phyloP scores from a whole-genome alignment of 148 eudicot genomes.

The Amaranthus hypochondriacus region DNA sequence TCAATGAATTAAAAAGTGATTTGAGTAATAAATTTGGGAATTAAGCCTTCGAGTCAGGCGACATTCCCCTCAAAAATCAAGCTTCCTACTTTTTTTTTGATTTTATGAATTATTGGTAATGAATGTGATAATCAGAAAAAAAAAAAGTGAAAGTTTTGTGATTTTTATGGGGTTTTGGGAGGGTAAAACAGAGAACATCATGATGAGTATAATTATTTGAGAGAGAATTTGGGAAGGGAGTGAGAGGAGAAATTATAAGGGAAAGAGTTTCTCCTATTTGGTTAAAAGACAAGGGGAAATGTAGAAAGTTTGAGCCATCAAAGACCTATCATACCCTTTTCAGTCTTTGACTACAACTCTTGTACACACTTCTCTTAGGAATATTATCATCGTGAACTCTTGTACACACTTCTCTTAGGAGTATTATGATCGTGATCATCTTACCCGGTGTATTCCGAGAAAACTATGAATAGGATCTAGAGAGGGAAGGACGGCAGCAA shows the following conservation, averaged over 20 bases:
- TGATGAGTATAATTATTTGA: conserved; percentile 38
- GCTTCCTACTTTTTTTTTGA: conserved; percentile 22
- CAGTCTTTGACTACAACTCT: conserved; percentile 5
- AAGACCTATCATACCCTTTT: conserved; percentile 8
- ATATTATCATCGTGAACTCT: neutral
- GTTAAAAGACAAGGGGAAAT: conserved; percentile 7
- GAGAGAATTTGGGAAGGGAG: conserved; percentile 5
- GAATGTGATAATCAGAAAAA: neutral
- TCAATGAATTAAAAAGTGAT: no score
- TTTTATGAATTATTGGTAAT: neutral
- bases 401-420: no score
- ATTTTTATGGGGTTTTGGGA: conserved; percentile 22
- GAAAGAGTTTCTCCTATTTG: conserved; percentile 6
- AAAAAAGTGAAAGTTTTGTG: conserved; percentile 1
- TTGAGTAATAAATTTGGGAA: neutral
- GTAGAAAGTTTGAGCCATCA: conserved; percentile 14
- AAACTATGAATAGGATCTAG: no score
- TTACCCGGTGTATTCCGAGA: no score
- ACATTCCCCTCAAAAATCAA: conserved; percentile 48
- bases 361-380: no score
- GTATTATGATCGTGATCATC: no score
- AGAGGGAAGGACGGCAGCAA: no score
- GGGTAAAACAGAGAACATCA: conserved; percentile 32
- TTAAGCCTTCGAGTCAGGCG: conserved; percentile 40
- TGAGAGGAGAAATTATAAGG: no score